Evolutionary conservation across 768 basidiomycete genomes (phyloP), one percentile per base, ranked within the genome.

Genomic region (Astraeus odoratus): DNA sequence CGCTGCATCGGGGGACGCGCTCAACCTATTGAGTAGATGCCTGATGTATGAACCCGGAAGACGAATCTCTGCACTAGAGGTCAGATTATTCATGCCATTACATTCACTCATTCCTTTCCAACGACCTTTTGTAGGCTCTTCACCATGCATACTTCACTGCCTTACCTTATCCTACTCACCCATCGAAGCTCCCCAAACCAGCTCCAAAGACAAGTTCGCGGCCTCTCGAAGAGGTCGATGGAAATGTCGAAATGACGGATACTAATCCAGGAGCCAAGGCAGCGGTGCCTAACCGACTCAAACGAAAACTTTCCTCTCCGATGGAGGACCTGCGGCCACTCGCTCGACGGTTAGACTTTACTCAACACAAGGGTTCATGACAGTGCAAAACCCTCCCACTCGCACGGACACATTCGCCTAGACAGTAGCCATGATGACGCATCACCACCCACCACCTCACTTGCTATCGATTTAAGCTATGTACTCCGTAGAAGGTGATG

Each of bases 101-200:
- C 27, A 47, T 38, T 25, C 45, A 34, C 20, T 39, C 31, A 34
- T 15, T 20, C 41, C 23, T 19, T 34, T 39, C n/a, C n/a, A 10
- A 20, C 24, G 5, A 39, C 36, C 43, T 15, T 42, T 43, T 30
- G 13, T 52, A 95, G 91, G 88, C 91, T 8, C 78, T 99, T 13
- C 63, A 75, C 39, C 93, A 98, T 57, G 69, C 86, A 3, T 98
- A 95, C 64, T 97, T 98, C 71, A 77, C 78, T 33, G 78, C 86
- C 9, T 70, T 86, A 3, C 93, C 93, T 7, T 80, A 86, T 53
- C 93, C 96, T 0, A 84, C 93, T 0, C 85, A 88, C 51, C 92
- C 92, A 0, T 83, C 81, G 7, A 86, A 89, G 56, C 75, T 99
- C 1, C 96, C 96, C 0, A 90, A 94, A 77, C 66, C 79, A 45